Evolutionary conservation across 2,329 filamentous ascomycete species (phyloP), one percentile per base, ranked within the genome.

Genomic region (Verticillium longisporum): DNA sequence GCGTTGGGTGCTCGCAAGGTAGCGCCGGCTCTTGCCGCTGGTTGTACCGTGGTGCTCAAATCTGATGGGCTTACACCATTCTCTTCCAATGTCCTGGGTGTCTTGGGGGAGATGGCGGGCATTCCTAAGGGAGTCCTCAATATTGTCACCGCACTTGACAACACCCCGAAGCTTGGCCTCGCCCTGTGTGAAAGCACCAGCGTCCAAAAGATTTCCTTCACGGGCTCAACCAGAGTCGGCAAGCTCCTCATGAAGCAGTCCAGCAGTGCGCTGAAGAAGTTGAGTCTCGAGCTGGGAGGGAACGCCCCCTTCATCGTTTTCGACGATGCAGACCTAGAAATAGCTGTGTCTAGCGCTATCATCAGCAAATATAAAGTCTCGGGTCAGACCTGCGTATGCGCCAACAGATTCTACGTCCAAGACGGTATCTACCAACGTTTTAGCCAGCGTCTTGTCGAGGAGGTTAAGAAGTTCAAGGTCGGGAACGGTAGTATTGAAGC

Each of bases 361-460:
- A 79, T 87, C 21, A 92, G 86, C 70, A 98, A 98, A 75, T 98
- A 97, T 85, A 89, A 94, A 59, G 91, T 88, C 37, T 96, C 91
- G 0, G 94, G 94, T 41, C 94, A 98, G 80, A 97, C 94, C 0
- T 98, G 94, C 74, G 93, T 98, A 18, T 93, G 90, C 69, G 90
- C 90, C 32, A 95, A 96, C 78, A 83, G 91, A 31, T 85, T 96
- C 66, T 93, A 90, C 73, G 83, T 95, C 5, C 91, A 96, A 72
- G 80, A 81, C 33, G 88, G 86, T 61, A 85, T 95, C 72, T 92
- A 95, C 76, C 88, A 93, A 67, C 77, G 82, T 37, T 95, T 95
- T 67, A 83, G 85, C 6, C 68, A 79, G 58, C 77, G 76, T n/a
- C 79, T 88, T 62, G 77, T 79, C 2, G 80, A 79, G 61, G 84